Percentiles rank a stretch among this genome's conserved stretches.
Evolutionary conservation across 805 yeast genomes (phyloP).

Genomic region (Metschnikowia lunata): DNA sequence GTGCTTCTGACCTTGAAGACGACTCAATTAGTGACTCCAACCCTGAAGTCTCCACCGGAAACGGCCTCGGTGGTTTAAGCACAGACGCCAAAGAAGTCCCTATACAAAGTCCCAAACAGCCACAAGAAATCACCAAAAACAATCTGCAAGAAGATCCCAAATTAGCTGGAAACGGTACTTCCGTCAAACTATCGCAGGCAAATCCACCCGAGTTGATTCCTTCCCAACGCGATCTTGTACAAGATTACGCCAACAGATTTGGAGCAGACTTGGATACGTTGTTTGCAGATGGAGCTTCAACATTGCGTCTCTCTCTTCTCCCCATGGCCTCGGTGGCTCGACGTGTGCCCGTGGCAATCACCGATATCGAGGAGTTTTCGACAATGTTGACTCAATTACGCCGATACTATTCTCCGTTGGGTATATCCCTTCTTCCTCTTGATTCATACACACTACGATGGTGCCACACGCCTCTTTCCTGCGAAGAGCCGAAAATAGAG

Average conservation of each 20-base stretch:
- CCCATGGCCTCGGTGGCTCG: constrained; percentile 18
- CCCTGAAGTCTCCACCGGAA: too few relatives aligned
- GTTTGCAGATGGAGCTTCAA: not conserved
- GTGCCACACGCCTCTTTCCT: not conserved
- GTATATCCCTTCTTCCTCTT: constrained; percentile 4
- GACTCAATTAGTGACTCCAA: too few relatives aligned
- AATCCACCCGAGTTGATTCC: too few relatives aligned
- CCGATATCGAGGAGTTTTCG: constrained; percentile 32
- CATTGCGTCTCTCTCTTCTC: not conserved
- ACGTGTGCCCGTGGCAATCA: constrained; percentile 19
- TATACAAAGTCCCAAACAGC: too few relatives aligned
- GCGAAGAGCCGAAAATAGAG: not conserved
- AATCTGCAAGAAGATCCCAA: too few relatives aligned
- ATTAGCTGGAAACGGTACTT: too few relatives aligned
- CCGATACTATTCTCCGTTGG: constrained; percentile 6
- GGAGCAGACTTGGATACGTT: constrained; percentile 18
- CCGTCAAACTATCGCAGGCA: too few relatives aligned
- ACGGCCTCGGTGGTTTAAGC: too few relatives aligned
- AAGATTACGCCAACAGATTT: constrained; percentile 27
- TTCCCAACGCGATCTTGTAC: constrained; percentile 16
- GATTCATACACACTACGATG: not conserved
- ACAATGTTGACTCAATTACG: constrained; percentile 33
- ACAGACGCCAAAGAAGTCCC: too few relatives aligned
- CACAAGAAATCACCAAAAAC: too few relatives aligned
- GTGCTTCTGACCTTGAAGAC: too few relatives aligned